Conservation (phyloP, 306 rosid species). For the Citrullus colocynthis region DNA sequence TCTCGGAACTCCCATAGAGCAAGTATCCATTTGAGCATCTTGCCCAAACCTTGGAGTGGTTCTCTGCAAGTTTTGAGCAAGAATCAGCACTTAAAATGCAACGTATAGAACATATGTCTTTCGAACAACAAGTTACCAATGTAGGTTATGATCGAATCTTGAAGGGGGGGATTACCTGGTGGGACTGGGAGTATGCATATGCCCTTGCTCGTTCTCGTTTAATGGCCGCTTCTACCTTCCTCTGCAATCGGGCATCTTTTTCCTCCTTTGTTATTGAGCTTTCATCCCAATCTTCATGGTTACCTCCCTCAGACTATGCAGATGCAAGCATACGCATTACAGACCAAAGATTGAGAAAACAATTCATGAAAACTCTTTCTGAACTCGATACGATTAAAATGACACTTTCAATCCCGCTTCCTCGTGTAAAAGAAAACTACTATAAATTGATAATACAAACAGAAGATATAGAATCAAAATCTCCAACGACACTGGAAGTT, state of each 20-base stretch:
- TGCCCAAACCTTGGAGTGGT: slow-evolving; percentile 57
- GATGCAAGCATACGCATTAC: background rate
- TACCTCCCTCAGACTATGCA: slow-evolving; percentile 66
- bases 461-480: background rate
- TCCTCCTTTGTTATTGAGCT: slow-evolving; percentile 85
- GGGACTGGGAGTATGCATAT: slow-evolving; percentile 59
- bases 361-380: background rate
- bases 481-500: background rate
- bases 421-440: background rate
- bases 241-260: slow-evolving; percentile 73
- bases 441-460: background rate
- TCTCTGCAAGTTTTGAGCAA: slow-evolving; percentile 53
- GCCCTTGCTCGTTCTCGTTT: slow-evolving; percentile 97
- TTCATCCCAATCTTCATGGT: slow-evolving; percentile 77
- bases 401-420: background rate
- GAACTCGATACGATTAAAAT: background rate
- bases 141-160: background rate
- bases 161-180: slow-evolving; percentile 42
- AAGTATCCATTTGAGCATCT: slow-evolving; percentile 38
- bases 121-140: background rate
- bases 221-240: slow-evolving; percentile 76
- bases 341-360: background rate
- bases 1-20: slow-evolving; percentile 70
- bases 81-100: background rate
- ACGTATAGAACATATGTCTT: background rate